phyloP scores from a whole-genome alignment of 73 alveolate genomes.

The Paramecium octaurelia region DNA sequence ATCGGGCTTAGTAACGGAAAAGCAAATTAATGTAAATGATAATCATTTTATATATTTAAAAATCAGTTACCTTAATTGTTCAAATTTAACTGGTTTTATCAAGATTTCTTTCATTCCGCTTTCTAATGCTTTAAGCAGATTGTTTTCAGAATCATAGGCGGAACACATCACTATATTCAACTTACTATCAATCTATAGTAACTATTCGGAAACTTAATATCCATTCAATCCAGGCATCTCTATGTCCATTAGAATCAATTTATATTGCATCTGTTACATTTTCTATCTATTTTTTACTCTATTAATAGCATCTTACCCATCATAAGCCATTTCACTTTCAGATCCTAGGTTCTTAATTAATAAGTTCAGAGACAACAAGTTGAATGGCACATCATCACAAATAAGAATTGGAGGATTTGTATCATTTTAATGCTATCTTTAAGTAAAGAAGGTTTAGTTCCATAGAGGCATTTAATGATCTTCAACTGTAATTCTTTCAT shows the following conservation, averaged over 20 bases:
- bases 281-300: not conserved
- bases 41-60: not conserved
- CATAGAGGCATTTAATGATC: not conserved
- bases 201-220: not conserved
- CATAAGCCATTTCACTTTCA: slow-evolving; percentile 46
- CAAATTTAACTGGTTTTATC: slow-evolving; percentile 50
- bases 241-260: slow-evolving; percentile 56
- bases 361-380: not conserved
- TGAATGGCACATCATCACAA: slow-evolving; percentile 48
- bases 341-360: slow-evolving; percentile 9
- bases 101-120: slow-evolving; percentile 53
- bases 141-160: slow-evolving; percentile 49
- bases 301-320: slow-evolving; percentile 47
- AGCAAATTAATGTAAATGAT: not conserved
- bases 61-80: not conserved
- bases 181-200: not conserved
- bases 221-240: slow-evolving; percentile 65
- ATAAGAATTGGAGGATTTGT: not conserved
- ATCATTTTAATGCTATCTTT: not conserved
- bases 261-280: not conserved
- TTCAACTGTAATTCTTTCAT: not conserved
- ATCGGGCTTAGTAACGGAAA: not conserved
- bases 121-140: not conserved
- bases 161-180: slow-evolving; percentile 40
- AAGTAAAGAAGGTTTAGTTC: not conserved